Conservation (phyloP, 352 stramenopile species). For the Pythium coloratum region DNA sequence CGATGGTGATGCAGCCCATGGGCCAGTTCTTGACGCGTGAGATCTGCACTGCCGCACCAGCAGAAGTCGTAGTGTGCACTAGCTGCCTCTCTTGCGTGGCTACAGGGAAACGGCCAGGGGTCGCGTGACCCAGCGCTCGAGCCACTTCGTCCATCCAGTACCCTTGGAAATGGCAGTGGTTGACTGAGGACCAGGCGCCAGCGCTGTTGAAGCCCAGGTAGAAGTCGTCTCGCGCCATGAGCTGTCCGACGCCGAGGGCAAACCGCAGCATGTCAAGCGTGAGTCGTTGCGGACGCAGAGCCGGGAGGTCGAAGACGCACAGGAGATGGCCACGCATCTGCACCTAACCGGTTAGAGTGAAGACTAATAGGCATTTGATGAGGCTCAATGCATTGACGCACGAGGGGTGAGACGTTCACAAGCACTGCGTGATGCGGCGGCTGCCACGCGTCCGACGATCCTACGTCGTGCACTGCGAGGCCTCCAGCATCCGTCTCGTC, state of each 20-base stretch:
- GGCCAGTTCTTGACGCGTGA: constrained; percentile 45
- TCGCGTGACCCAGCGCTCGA: background rate
- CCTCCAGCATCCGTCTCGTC: background rate
- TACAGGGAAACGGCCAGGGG: constrained; percentile 40
- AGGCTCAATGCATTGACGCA: constrained; percentile 22
- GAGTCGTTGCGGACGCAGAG: constrained; percentile 16
- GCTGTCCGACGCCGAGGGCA: constrained; percentile 24
- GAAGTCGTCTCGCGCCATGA: constrained; percentile 44
- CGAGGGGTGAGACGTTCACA: constrained; percentile 69
- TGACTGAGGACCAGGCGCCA: constrained; percentile 77
- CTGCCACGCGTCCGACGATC: background rate
- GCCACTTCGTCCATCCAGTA: constrained; percentile 44
- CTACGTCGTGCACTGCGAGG: background rate
- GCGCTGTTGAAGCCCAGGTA: constrained; percentile 64
- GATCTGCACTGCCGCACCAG: constrained; percentile 13
- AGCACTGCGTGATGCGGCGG: constrained; percentile 36
- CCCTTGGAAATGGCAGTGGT: constrained; percentile 73
- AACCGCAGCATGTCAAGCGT: constrained; percentile 2
- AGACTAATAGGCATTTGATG: background rate
- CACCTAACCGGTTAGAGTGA: background rate
- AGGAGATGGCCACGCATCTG: constrained; percentile 65
- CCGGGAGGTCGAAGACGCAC: constrained; percentile 47
- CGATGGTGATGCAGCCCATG: constrained; percentile 44
- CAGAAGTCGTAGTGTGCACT: constrained; percentile 23
- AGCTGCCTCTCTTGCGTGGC: constrained; percentile 33